Conservation (phyloP, 2,329 filamentous ascomycete genomes). For the Fusarium mundagurra region DNA sequence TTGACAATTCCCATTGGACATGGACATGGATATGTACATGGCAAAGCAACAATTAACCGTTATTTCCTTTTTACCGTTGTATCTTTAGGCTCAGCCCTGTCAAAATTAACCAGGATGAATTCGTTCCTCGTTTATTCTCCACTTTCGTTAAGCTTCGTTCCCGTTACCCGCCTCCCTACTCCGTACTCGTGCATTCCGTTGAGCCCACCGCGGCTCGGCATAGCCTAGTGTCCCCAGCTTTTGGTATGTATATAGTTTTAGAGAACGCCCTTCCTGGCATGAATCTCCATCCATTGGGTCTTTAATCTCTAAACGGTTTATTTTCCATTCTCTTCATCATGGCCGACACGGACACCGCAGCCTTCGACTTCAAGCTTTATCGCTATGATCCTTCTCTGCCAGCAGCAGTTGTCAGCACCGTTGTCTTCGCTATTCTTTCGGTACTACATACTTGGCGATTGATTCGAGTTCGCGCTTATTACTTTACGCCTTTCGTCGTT, state of each 20-base stretch:
- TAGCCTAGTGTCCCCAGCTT: neutral
- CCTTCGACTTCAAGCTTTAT: conserved; percentile 12
- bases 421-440: neutral
- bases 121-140: neutral
- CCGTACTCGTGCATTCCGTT: neutral
- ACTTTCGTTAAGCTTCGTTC: neutral
- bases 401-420: neutral
- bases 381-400: conserved; percentile 1
- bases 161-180: neutral
- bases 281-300: neutral
- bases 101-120: neutral
- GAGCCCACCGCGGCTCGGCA: neutral
- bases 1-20: neutral
- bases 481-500: conserved; percentile 2
- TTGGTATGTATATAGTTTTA: neutral
- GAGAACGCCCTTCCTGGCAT: neutral
- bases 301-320: neutral
- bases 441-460: neutral
- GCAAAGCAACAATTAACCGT: neutral
- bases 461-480: neutral
- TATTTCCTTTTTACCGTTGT: neutral
- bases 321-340: neutral
- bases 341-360: neutral
- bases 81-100: neutral
- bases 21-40: no score